Conservation (phyloP, 2,329 filamentous ascomycete genomes). For the Rhynchosporium graminicola region DNA sequence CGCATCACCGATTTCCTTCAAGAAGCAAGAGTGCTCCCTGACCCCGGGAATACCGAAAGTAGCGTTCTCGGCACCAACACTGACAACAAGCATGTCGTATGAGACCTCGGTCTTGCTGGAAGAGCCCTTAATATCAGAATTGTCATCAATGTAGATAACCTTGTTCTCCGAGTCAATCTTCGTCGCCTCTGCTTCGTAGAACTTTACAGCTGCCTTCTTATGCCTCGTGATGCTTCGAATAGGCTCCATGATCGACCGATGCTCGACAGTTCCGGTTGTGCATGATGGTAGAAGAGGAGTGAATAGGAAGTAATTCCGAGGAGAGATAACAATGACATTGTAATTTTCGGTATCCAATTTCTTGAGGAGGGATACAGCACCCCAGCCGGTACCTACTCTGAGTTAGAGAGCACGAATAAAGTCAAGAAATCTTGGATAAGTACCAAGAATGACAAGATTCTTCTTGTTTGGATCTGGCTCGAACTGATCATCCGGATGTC, state of each 20-base stretch:
- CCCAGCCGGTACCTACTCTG: conserved; percentile 85
- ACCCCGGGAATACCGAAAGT: conserved; percentile 98
- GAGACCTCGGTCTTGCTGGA: conserved; percentile 82
- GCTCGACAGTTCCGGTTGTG: conserved; percentile 95
- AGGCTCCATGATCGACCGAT: conserved; percentile 99
- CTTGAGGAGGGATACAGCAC: conserved; percentile 92
- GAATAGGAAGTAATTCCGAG: conserved; percentile 99
- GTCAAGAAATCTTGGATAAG: conserved; percentile 30
- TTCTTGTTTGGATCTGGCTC: conserved; percentile 87
- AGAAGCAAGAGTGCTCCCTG: conserved; percentile 91
- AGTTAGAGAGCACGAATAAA: conserved; percentile 8
- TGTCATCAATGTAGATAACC: conserved; percentile 85
- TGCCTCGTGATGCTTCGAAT: conserved; percentile 93
- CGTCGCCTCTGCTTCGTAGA: conserved; percentile 96
- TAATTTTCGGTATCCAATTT: conserved; percentile 99
- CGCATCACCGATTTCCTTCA: conserved; percentile 97
- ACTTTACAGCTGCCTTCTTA: conserved; percentile 91
- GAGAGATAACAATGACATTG: conserved; percentile 96
- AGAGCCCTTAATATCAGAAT: conserved; percentile 87
- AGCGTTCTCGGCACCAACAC: conserved; percentile 96
- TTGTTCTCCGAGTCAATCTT: conserved; percentile 93
- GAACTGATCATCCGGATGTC: conserved; percentile 78
- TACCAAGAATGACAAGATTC: conserved; percentile 94
- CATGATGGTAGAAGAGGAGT: conserved; percentile 96
- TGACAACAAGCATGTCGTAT: conserved; percentile 97